Evolutionary conservation across 2,329 filamentous ascomycete species (phyloP).

Genomic region (Pseudogymnoascus sp.): DNA sequence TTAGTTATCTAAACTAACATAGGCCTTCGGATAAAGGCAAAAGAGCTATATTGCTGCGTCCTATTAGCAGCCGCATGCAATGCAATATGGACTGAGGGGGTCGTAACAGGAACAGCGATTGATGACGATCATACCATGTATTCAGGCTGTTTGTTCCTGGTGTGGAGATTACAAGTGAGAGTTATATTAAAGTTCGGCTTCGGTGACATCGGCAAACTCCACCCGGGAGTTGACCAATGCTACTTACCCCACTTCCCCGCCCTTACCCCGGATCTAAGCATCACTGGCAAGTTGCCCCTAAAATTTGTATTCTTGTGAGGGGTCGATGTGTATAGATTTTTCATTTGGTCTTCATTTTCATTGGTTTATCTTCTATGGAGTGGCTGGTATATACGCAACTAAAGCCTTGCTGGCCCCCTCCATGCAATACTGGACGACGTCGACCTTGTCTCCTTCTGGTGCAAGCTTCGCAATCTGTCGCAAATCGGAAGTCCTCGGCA

Average conservation of each 20-base stretch:
- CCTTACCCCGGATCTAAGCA: neutral
- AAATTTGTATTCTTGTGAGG: neutral
- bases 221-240: neutral
- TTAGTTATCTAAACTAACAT: neutral
- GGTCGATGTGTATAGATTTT: neutral
- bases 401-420: constrained; percentile 79
- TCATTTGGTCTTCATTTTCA: neutral
- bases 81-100: constrained; percentile 1
- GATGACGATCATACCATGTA: neutral
- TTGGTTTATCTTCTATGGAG: neutral
- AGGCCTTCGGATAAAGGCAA: neutral
- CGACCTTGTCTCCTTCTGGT: constrained; percentile 46
- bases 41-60: neutral
- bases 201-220: neutral
- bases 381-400: constrained; percentile 50
- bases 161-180: neutral
- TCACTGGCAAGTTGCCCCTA: neutral
- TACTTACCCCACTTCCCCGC: neutral
- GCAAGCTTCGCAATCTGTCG: constrained; percentile 62
- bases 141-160: neutral
- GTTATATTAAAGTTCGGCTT: neutral
- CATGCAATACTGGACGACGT: constrained; percentile 86
- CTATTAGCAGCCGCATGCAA: neutral
- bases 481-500: constrained; percentile 79
- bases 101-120: neutral